Base-by-base conservation (phyloP, 768 basidiomycete species). In the Mycena maculata region DNA sequence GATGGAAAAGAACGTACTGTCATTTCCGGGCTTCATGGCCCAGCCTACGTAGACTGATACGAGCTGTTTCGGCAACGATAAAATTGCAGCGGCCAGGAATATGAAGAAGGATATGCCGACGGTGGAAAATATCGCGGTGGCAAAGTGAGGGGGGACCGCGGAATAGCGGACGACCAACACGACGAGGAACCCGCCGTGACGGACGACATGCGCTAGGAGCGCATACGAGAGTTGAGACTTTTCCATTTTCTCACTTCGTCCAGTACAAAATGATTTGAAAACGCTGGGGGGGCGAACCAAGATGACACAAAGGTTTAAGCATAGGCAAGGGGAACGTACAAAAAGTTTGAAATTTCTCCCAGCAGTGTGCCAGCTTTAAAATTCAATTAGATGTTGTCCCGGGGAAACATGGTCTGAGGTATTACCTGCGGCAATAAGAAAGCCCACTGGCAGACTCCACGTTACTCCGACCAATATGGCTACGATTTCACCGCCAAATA, bases 401-500 rank as follows among this genome's bases (percentile, higher is more conserved):
- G 93, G 72, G 2, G 93, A 90, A 2, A 36, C 13, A 36, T 36
- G 13, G 13, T 36, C 8, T 94, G 27, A 33, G 49, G n/a, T 38
- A 20, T 92, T 55, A 68, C 62, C 56, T 1, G 57, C 50, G 7
- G 50, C 55, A 22, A 65, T 42, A 23, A 38, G n/a, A 44, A 31
- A 65, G 15, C 54, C 68, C 23, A 54, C 39, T 23, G 53, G 54
- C 20, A 65, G 45, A n/a, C 30, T 30, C 54, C 55, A 97, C 1
- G 97, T 92, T 25, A 96, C 78, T 15, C 96, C 96, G 71, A 92
- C 94, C 4, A 97, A 82, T 44, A 96, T 86, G 22, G 92, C 92
- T 28, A 97, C 82, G 55, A 97, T 91, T 83, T 97, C 96, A 64
- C 96, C 94, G 4, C 96, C 96, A 73, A 96, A 95, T 15, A 96